Evolutionary conservation across 768 basidiomycete genomes (phyloP), one percentile per base, ranked within the genome.

Genomic region (Tricholoma saponaceum): DNA sequence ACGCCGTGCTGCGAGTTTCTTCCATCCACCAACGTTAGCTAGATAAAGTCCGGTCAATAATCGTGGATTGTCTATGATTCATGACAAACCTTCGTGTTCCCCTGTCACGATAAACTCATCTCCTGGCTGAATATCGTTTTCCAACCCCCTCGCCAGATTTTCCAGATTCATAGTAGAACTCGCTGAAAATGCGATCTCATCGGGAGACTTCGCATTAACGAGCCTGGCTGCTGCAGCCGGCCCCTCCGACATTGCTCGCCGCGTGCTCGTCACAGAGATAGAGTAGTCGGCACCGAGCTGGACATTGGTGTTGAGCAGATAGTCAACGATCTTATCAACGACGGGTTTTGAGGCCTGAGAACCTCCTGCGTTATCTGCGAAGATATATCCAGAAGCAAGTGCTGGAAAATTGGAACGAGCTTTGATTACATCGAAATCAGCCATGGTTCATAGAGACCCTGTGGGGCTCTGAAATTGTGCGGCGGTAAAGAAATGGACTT

Each of bases 11-110:
- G 90, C 89, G 14, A 92, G 78, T 57, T 81, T 82, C 72, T 89
- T 89, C 90, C 90, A 93, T 1, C 85, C 80, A 0, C 89, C 88
- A 13, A 70, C 80, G 61, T 93, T 92, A 1, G 90, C 89, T 90
- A 58, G 4, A 20, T 58, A 4, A 20, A 2, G 25, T n/a, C 6
- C 16, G 9, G 2, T 49, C 1, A 30, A 46, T 23, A 3, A 1
- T 43, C 35, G 12, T 10, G 7, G 14, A 44, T 55, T 20, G 20
- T 7, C 5, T 22, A 13, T 46, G 7, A 13, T 23, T 16, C 7
- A 30, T 18, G 30, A 57, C 73, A 25, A 37, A 90, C 88, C 83
- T 77, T 93, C 90, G 60, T 93, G 90, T 65, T 92, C 90, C 1
- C 81, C 82, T 0, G 87, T 88, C n/a, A 91, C 67, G 54, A 93